Conservation (phyloP, 2,329 filamentous ascomycete genomes). For the Colletotrichum musae region DNA sequence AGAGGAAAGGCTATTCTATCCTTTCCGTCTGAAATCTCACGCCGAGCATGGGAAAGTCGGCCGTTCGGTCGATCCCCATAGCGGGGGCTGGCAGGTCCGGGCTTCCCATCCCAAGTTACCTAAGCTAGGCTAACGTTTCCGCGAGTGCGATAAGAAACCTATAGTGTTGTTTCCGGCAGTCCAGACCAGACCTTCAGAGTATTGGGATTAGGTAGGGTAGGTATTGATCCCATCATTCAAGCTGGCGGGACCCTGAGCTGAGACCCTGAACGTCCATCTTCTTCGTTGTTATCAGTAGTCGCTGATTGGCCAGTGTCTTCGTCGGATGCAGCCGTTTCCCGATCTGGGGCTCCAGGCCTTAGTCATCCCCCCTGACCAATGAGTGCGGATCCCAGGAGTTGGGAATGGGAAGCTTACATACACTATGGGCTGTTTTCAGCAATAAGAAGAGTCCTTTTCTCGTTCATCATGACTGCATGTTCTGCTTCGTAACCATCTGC, state of each 20-base stretch:
- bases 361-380: constrained; percentile 23
- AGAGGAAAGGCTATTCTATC: not conserved
- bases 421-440: constrained; percentile 26
- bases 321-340: constrained; percentile 38
- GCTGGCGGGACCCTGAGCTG: not conserved
- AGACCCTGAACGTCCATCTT: constrained; percentile 36
- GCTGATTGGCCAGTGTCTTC: constrained; percentile 20
- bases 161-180: constrained; percentile 26
- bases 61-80: constrained; percentile 23
- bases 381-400: not conserved
- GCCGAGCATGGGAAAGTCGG: not conserved
- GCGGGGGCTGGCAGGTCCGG: not conserved
- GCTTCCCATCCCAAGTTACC: not conserved
- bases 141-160: constrained; percentile 28
- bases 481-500: not conserved
- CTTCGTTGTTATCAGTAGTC: constrained; percentile 33
- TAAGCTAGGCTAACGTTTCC: constrained; percentile 16
- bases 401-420: not conserved
- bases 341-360: constrained; percentile 15
- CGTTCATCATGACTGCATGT: too few relatives aligned
- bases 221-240: too few relatives aligned
- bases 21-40: not conserved
- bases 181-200: constrained; percentile 10
- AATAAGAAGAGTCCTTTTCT: not conserved
- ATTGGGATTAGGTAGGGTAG: too few relatives aligned